Percentiles rank a stretch among this genome's conserved stretches.
Conservation (phyloP, 1,139 yeast genomes). For the Hyphopichia wangnamkhiaoensis region DNA sequence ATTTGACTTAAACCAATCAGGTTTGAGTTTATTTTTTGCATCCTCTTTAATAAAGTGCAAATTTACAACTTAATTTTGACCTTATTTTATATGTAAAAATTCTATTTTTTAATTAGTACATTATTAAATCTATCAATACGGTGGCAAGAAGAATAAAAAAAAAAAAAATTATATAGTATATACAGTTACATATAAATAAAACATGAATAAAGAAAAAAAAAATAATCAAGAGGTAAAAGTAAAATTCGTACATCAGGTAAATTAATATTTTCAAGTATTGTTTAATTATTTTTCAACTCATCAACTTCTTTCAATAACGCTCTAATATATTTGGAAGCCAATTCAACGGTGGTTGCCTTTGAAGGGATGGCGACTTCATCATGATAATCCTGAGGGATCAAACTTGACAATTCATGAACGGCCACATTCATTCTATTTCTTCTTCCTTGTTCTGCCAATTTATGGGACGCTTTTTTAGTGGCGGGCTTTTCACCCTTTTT, state of each 20-base stretch:
- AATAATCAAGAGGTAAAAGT: neutral
- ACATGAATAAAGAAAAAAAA: too few relatives aligned
- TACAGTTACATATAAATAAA: too few relatives aligned
- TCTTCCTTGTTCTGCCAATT: conserved; percentile 94
- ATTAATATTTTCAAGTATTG: too few relatives aligned
- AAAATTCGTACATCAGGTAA: neutral
- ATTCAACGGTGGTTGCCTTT: conserved; percentile 92
- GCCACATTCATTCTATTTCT: conserved; percentile 90
- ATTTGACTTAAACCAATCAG: too few relatives aligned
- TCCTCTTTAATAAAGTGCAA: neutral
- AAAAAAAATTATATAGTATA: too few relatives aligned
- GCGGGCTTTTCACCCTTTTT: conserved; percentile 28
- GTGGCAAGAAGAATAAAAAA: too few relatives aligned
- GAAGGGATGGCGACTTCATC: conserved; percentile 66
- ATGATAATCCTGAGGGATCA: conserved; percentile 67
- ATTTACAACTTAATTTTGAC: too few relatives aligned
- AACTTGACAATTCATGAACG: conserved; percentile 65
- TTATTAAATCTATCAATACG: too few relatives aligned
- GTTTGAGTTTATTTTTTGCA: too few relatives aligned
- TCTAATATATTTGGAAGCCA: conserved; percentile 72
- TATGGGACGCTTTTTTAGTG: conserved; percentile 77
- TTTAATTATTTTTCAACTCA: conserved; percentile 11
- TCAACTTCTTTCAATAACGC: conserved; percentile 50
- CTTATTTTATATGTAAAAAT: too few relatives aligned
- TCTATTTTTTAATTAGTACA: too few relatives aligned